A percentile compares a stretch with the other conserved stretches of the same genome.
These are phyloP conservation scores for Thecaphora thlaspeos DNA, from an alignment of 1,284 basidiomycete species.

Conservation along the genomic window DNA sequence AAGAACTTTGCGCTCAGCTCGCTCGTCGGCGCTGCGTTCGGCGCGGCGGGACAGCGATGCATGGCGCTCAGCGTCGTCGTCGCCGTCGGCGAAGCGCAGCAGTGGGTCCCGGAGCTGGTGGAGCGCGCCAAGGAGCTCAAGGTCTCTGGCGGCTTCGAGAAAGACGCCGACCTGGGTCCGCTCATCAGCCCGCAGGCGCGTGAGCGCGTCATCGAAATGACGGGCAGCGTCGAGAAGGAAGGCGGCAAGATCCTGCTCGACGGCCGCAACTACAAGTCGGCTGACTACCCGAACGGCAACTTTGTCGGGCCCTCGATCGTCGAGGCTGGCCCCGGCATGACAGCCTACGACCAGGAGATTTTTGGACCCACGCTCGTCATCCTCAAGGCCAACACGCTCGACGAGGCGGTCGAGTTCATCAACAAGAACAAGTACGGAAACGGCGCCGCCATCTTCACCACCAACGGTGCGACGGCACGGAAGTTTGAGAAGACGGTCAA, in stretches of 20 bases:
- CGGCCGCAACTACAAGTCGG: conserved; percentile 71
- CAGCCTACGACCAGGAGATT: conserved; percentile 79
- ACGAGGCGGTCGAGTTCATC: conserved; percentile 71
- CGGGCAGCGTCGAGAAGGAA: conserved; percentile 74
- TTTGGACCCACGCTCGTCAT: conserved; percentile 88
- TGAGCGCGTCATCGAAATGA: conserved; percentile 73
- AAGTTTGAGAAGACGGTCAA: conserved; percentile 88
- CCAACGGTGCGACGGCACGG: conserved; percentile 90
- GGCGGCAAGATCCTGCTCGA: conserved; percentile 87
- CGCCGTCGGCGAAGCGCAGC: conserved; percentile 77
- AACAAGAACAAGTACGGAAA: conserved; percentile 64
- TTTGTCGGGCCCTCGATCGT: conserved; percentile 93
- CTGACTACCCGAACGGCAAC: conserved; percentile 83
- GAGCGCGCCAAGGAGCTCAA: conserved; percentile 79
- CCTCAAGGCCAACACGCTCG: conserved; percentile 77
- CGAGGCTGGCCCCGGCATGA: conserved; percentile 78
- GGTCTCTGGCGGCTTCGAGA: conserved; percentile 87
- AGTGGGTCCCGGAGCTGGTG: conserved; percentile 83
- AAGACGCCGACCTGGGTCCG: conserved; percentile 85
- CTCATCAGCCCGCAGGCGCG: conserved; percentile 88
- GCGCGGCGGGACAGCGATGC: conserved; percentile 94
- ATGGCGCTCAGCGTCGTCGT: conserved; percentile 64
- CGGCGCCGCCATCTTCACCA: conserved; percentile 94
- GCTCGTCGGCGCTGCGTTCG: conserved; percentile 90
- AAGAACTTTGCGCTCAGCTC: conserved; percentile 91